phyloP scores from a whole-genome alignment of 2,329 filamentous ascomycete species.

The Colletotrichum musae region DNA sequence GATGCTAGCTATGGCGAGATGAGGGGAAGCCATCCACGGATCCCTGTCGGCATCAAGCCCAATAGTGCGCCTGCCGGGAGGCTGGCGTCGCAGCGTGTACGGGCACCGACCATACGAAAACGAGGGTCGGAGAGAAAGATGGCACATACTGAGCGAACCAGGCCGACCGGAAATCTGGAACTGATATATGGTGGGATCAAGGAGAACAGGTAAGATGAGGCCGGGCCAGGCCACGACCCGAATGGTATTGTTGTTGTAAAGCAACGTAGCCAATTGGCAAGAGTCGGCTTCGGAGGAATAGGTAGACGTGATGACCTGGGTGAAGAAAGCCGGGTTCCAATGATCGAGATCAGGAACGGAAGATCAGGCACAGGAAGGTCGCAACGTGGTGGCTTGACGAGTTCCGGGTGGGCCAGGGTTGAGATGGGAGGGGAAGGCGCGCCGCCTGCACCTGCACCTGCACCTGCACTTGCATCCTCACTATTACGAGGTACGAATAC shows the following conservation, averaged over 20 bases:
- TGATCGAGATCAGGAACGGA: slow-evolving; percentile 17
- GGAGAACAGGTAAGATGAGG: slow-evolving; percentile 10
- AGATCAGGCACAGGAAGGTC: slow-evolving; percentile 1
- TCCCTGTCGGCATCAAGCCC: slow-evolving; percentile 9
- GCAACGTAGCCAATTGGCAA: too few species aligned
- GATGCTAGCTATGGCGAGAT: slow-evolving; percentile 15
- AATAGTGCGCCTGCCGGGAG: background rate
- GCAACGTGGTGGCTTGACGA: slow-evolving; percentile 34
- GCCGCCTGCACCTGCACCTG: background rate
- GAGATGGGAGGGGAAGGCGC: slow-evolving; percentile 1
- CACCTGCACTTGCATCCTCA: background rate
- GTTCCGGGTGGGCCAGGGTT: background rate
- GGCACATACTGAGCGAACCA: slow-evolving; percentile 25
- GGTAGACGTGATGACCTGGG: background rate
- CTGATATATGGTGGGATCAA: slow-evolving; percentile 17
- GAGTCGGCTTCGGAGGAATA: too few species aligned
- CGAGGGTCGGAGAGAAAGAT: slow-evolving; percentile 9
- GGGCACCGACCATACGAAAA: slow-evolving; percentile 9
- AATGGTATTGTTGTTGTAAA: too few species aligned
- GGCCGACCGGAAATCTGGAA: slow-evolving; percentile 13
- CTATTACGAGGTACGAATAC: too few species aligned
- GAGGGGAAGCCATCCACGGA: background rate
- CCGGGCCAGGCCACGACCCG: too few species aligned
- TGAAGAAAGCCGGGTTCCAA: background rate
- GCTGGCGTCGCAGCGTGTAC: slow-evolving; percentile 9